Evolutionary conservation across 768 basidiomycete species (phyloP).

Genomic region (Mycena maculata): DNA sequence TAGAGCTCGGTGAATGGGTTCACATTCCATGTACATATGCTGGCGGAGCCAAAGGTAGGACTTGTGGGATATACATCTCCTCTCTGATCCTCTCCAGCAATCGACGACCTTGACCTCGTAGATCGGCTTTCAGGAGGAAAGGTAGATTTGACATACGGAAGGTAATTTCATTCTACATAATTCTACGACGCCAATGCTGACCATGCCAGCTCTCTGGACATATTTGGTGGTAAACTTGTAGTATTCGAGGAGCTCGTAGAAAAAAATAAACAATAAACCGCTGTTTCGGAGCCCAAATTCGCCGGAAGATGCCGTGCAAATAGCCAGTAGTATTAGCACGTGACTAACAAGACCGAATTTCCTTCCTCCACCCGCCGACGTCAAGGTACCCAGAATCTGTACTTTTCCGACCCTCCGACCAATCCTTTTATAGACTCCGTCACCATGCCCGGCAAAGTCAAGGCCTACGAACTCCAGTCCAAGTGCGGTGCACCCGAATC

Average conservation of each 20-base stretch:
- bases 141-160: slow-evolving; percentile 61
- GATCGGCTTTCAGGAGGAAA: slow-evolving; percentile 84
- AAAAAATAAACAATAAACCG: slow-evolving; percentile 45
- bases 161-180: slow-evolving; percentile 43
- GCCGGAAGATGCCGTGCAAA: too few species aligned
- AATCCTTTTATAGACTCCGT: slow-evolving; percentile 39
- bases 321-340: too few species aligned
- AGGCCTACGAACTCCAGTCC: slow-evolving; percentile 95
- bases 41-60: slow-evolving; percentile 89
- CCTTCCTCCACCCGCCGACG: slow-evolving; percentile 5
- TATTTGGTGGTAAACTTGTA: slow-evolving; percentile 68
- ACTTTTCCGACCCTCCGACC: background rate
- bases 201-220: slow-evolving; percentile 61
- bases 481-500: slow-evolving; percentile 67
- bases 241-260: slow-evolving; percentile 61
- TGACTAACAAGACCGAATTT: too few species aligned
- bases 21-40: slow-evolving; percentile 95
- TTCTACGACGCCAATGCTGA: background rate
- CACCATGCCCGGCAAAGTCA: slow-evolving; percentile 92
- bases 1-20: slow-evolving; percentile 93
- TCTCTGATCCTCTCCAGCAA: slow-evolving; percentile 56
- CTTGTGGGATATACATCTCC: background rate
- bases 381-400: slow-evolving; percentile 20
- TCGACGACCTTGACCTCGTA: slow-evolving; percentile 85
- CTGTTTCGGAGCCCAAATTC: too few species aligned